Base-by-base conservation (phyloP, 2,329 filamentous ascomycete species). In the Phaeosphaeriaceae sp. region DNA sequence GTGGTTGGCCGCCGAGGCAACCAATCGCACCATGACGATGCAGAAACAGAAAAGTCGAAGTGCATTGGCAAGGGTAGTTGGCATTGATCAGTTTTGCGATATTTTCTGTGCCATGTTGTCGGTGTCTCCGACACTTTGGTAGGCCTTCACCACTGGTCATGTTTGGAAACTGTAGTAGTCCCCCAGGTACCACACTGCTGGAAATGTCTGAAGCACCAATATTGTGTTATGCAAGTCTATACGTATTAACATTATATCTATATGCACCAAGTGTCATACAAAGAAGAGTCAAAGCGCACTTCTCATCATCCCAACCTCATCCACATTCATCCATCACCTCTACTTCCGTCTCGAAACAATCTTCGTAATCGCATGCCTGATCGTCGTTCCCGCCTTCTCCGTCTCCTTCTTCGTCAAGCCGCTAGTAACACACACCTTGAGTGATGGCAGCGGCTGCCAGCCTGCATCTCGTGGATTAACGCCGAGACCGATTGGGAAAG, bases 361-460 rank as follows among this genome's bases (percentile, higher is more conserved):
- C 81, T 97, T 97, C 52, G 94, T 97, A 66, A 98, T 92, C 15
- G 95, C 94, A 80, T 97, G 94, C 60, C 94, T 86, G 67, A 99
- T 94, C 10, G 87, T 89, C 8, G 90, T 88, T 15, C 94, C 95
- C 0, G 95, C 93, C 83, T 96, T 97, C 81, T 99, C 96, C 55
- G 94, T 91, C 78, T 99, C 95, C 82, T 97, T 97, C 83, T 91
- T 96, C 23, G 91, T 91, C 62, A 99, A 82, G 1, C 91, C 95
- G 5, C 88, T 91, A 0, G 94, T 97, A 54, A 97, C 84, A 74
- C 94, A 98, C 13, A 98, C 87, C 80, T 98, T 97, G 62, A 99
- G 84, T 0, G 93, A 92, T 10, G 95, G 92, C 67, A 87, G 85
- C n/a, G 89, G 83, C 60, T 87, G 85, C 82, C 90, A 92, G 35